Evolutionary conservation across 306 rosid genomes (phyloP).

Genomic region (Vachellia collinsii): DNA sequence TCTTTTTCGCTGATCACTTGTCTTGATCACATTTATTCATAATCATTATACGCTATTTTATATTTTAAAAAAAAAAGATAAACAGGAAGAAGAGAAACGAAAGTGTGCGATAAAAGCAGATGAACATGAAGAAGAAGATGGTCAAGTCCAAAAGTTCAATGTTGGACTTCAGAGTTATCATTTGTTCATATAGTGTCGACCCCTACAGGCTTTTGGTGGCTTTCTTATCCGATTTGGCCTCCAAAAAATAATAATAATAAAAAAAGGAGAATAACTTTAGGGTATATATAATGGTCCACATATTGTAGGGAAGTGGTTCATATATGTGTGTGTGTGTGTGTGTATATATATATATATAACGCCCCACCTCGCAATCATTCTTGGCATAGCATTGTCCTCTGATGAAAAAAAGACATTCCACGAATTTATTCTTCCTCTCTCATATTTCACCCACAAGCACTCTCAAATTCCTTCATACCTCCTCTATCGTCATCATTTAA

Average conservation of each 20-base stretch:
- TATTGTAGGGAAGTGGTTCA: not conserved
- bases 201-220: not conserved
- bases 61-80: too few species aligned
- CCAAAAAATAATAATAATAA: too few species aligned
- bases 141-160: not conserved
- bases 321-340: too few species aligned
- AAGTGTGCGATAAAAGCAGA: too few species aligned
- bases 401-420: not conserved
- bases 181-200: not conserved
- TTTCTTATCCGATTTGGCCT: not conserved
- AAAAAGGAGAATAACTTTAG: not conserved
- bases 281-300: not conserved
- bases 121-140: not conserved
- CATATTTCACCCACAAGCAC: not conserved
- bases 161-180: not conserved
- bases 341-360: not conserved
- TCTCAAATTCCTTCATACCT: not conserved
- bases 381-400: not conserved
- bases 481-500: not conserved
- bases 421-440: slow-evolving; percentile 12
- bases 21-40: too few species aligned
- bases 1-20: too few species aligned
- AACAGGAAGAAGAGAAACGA: too few species aligned
- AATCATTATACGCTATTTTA: too few species aligned
- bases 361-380: not conserved